These are phyloP conservation scores for Verticillium nonalfalfae DNA, from an alignment of 2,329 filamentous ascomycete species.

Conservation along the genomic window DNA sequence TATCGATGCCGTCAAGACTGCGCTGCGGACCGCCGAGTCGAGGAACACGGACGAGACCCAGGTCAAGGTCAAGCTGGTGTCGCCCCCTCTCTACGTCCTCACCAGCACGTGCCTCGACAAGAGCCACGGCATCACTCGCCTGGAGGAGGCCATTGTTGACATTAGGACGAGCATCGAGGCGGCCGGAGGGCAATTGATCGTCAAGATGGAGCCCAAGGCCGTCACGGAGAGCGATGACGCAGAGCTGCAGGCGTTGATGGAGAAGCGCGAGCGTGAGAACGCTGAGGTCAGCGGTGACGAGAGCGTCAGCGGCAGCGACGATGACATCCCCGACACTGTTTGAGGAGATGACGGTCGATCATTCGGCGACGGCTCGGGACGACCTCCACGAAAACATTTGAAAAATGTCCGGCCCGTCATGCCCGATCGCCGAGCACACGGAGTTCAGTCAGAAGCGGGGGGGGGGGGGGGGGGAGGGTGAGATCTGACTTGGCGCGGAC, in stretches of 20 bases:
- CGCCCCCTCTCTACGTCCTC: slow-evolving; percentile 91
- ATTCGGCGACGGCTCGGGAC: not conserved
- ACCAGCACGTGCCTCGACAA: slow-evolving; percentile 97
- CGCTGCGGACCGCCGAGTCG: slow-evolving; percentile 84
- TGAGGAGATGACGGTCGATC: slow-evolving; percentile 15
- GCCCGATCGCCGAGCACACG: not conserved
- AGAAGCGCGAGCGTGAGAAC: slow-evolving; percentile 97
- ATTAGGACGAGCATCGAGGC: slow-evolving; percentile 75
- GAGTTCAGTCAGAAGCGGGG: not conserved
- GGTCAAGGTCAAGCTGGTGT: slow-evolving; percentile 98
- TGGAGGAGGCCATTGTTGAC: slow-evolving; percentile 86
- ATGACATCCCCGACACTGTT: slow-evolving; percentile 51
- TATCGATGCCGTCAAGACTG: slow-evolving; percentile 95
- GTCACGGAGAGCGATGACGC: slow-evolving; percentile 98
- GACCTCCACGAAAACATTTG: not conserved
- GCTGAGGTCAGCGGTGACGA: slow-evolving; percentile 97
- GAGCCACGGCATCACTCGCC: slow-evolving; percentile 69
- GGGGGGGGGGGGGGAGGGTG: not conserved
- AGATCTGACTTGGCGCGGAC: not conserved
- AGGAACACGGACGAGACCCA: slow-evolving; percentile 88
- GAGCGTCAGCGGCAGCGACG: slow-evolving; percentile 91
- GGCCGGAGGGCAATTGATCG: slow-evolving; percentile 71
- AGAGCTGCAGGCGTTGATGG: slow-evolving; percentile 95
- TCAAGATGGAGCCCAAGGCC: slow-evolving; percentile 99
- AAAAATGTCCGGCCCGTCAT: not conserved